A percentile compares a stretch with the other conserved stretches of the same genome.
These are phyloP conservation scores for Diaporthe sp. DNA, from an alignment of 2,329 filamentous ascomycete genomes.

Conservation along the genomic window DNA sequence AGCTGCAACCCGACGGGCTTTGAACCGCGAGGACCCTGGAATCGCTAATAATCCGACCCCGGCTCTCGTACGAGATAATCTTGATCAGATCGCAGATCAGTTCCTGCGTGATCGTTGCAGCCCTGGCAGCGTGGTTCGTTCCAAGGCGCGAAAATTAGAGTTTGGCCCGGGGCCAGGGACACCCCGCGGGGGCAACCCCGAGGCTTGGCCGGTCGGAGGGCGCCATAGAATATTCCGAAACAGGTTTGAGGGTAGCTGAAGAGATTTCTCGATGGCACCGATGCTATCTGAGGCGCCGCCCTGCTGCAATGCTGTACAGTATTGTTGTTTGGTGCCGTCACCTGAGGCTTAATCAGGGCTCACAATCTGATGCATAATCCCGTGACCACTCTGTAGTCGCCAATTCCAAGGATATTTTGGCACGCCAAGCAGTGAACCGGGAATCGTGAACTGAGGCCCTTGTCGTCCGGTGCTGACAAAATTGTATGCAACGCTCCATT, in stretches of 20 bases:
- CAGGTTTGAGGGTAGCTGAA: background rate
- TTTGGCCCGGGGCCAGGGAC: background rate
- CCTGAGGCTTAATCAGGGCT: background rate
- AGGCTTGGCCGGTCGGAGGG: background rate
- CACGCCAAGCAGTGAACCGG: background rate
- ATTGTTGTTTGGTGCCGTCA: background rate
- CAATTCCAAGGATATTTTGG: background rate
- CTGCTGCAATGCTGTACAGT: background rate
- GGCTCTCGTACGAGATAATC: background rate
- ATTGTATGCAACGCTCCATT: background rate
- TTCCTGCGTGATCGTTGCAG: slow-evolving; percentile 4
- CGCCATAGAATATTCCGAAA: background rate
- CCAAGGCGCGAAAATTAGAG: slow-evolving; percentile 1
- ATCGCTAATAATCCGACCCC: background rate
- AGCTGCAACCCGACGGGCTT: background rate
- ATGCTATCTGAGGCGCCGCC: background rate
- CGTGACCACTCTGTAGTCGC: background rate
- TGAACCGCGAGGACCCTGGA: background rate
- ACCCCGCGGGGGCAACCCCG: background rate
- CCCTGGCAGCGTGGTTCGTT: slow-evolving; percentile 7
- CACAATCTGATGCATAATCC: background rate
- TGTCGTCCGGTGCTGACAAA: background rate
- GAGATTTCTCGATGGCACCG: background rate
- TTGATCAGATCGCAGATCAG: slow-evolving; percentile 18
- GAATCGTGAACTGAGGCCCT: background rate